Evolutionary conservation across 1,284 basidiomycete genomes (phyloP).

Genomic region (Puccinia coronata): DNA sequence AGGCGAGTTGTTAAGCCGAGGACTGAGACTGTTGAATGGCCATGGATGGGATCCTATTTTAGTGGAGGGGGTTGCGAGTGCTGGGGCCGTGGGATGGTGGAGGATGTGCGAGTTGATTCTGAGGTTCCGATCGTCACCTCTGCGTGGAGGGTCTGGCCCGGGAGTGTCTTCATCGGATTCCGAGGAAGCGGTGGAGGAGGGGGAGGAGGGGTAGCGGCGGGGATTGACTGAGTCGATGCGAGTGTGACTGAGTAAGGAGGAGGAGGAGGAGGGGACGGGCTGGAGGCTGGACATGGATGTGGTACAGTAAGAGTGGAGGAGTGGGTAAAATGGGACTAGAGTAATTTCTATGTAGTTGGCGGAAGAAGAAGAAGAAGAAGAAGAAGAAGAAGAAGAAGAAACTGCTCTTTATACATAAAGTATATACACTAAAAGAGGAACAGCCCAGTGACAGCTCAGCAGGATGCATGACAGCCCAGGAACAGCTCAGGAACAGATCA

Average conservation of each 20-base stretch:
- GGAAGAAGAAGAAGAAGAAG: too few relatives aligned
- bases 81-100: slow-evolving; percentile 44
- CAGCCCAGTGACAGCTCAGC: too few relatives aligned
- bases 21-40: slow-evolving; percentile 44
- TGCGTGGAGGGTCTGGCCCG: slow-evolving; percentile 16
- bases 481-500: too few relatives aligned
- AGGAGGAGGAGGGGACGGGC: not conserved
- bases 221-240: not conserved
- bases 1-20: not conserved
- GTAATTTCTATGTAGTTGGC: too few relatives aligned
- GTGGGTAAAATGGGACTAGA: too few relatives aligned
- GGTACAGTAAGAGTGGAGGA: too few relatives aligned
- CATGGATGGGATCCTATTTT: slow-evolving; percentile 44
- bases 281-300: not conserved
- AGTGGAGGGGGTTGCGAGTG: slow-evolving; percentile 36
- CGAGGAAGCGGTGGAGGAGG: slow-evolving; percentile 47
- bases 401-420: too few relatives aligned
- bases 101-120: slow-evolving; percentile 21
- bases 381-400: too few relatives aligned
- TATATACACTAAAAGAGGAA: too few relatives aligned
- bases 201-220: slow-evolving; percentile 44
- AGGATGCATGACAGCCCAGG: too few relatives aligned
- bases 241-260: not conserved
- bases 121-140: slow-evolving; percentile 45
- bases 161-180: slow-evolving; percentile 44